Conservation (phyloP, 805 yeast genomes). For the Hanseniaspora vineae region DNA sequence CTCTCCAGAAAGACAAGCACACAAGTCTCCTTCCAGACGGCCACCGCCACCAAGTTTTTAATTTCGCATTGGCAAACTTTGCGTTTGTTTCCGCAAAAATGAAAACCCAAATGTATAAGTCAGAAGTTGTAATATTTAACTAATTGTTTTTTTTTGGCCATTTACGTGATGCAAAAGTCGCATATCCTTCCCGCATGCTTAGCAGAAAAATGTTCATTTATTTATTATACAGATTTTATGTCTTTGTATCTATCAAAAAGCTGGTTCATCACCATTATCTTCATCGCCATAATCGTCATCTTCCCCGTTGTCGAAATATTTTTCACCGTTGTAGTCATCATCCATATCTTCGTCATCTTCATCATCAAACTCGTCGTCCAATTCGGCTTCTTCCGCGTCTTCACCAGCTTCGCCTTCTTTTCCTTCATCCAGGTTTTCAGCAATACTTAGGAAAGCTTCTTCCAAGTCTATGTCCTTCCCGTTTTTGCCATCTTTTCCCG, state of each 20-base stretch:
- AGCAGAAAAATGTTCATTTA: too few species aligned
- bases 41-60: not conserved
- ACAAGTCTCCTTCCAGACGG: not conserved
- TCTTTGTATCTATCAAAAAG: slow-evolving; percentile 26
- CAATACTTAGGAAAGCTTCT: slow-evolving; percentile 14
- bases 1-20: slow-evolving; percentile 2
- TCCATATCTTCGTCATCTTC: slow-evolving; percentile 51
- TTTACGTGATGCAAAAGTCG: too few species aligned
- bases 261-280: slow-evolving; percentile 48
- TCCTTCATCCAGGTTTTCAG: slow-evolving; percentile 24
- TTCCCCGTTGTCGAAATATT: slow-evolving; percentile 35
- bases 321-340: slow-evolving; percentile 32
- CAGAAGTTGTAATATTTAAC: too few species aligned
- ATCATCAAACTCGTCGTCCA: slow-evolving; percentile 50
- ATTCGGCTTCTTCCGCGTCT: slow-evolving; percentile 39
- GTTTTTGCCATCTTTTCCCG: slow-evolving; percentile 1
- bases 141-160: too few species aligned
- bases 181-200: too few species aligned
- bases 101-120: too few species aligned
- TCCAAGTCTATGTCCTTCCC: slow-evolving; percentile 10
- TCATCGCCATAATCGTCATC: slow-evolving; percentile 35
- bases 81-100: too few species aligned
- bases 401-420: slow-evolving; percentile 45
- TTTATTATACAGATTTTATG: too few species aligned
- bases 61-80: not conserved